phyloP scores from a whole-genome alignment of 1,139 yeast species.

The Yamadazyma atmosphaerica region DNA sequence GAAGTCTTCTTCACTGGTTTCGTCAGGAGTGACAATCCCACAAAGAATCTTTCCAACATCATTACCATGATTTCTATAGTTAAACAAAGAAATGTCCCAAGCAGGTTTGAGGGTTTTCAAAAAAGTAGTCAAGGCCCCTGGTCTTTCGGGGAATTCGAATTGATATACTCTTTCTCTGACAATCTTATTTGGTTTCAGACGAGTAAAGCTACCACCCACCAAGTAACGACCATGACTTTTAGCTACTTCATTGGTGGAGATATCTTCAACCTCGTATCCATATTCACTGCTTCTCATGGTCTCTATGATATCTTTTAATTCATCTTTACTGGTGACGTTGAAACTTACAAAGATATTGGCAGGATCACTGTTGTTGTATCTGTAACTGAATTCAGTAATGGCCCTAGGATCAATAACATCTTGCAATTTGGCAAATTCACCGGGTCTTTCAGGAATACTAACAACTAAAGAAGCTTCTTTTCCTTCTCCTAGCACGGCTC shows the following conservation, averaged over 20 bases:
- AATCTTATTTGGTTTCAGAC: constrained; percentile 33
- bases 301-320: constrained; percentile 40
- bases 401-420: constrained; percentile 78
- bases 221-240: constrained; percentile 94
- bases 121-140: constrained; percentile 87
- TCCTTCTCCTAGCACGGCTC: constrained; percentile 97
- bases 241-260: constrained; percentile 91
- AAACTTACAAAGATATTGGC: constrained; percentile 90
- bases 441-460: constrained; percentile 89
- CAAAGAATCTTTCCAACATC: constrained; percentile 91
- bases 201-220: constrained; percentile 67
- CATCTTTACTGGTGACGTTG: constrained; percentile 72
- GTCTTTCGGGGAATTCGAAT: constrained; percentile 96
- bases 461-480: constrained; percentile 90
- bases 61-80: constrained; percentile 94
- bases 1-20: constrained; percentile 61
- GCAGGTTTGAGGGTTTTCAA: constrained; percentile 66
- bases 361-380: constrained; percentile 54
- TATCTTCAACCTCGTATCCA: constrained; percentile 71
- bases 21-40: constrained; percentile 81
- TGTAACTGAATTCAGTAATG: constrained; percentile 91
- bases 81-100: constrained; percentile 94
- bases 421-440: constrained; percentile 79
- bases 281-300: constrained; percentile 38
- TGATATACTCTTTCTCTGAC: constrained; percentile 74